A percentile compares a stretch with the other conserved stretches of the same genome.
phyloP scores from a whole-genome alignment of 179 eudicot species.

The Monotropa hypopitys region DNA sequence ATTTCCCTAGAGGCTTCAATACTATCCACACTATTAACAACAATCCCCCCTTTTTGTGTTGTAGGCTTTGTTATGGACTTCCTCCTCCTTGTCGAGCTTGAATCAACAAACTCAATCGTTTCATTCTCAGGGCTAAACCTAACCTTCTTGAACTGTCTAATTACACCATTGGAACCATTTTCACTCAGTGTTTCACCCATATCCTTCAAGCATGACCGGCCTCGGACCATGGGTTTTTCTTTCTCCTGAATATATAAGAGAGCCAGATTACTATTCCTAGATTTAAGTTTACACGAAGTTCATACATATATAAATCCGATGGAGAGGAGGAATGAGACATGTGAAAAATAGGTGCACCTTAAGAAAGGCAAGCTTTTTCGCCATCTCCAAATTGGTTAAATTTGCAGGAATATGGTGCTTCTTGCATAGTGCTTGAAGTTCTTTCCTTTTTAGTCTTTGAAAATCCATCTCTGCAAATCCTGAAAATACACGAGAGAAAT shows the following conservation, averaged over 20 bases:
- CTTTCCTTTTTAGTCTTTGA: conserved; percentile 35
- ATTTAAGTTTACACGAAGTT: neutral
- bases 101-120: conserved; percentile 34
- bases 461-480: conserved; percentile 43
- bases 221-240: conserved; percentile 10
- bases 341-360: conserved; percentile 21
- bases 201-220: conserved; percentile 31
- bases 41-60: conserved; percentile 5
- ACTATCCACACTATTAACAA: conserved; percentile 5
- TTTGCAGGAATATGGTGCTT: conserved; percentile 54
- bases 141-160: conserved; percentile 41
- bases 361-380: conserved; percentile 29
- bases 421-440: conserved; percentile 57
- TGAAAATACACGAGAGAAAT: neutral
- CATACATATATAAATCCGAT: neutral
- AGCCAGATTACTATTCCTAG: neutral
- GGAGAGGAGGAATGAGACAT: neutral
- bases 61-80: conserved; percentile 4
- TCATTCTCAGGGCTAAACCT: conserved; percentile 53
- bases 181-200: conserved; percentile 13
- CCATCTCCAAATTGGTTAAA: conserved; percentile 50
- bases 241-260: conserved; percentile 11
- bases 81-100: conserved; percentile 28
- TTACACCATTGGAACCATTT: conserved; percentile 15
- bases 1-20: conserved; percentile 5